Base-by-base conservation (phyloP, 192 early-diverging fungal species). In the Backusella luteola region DNA sequence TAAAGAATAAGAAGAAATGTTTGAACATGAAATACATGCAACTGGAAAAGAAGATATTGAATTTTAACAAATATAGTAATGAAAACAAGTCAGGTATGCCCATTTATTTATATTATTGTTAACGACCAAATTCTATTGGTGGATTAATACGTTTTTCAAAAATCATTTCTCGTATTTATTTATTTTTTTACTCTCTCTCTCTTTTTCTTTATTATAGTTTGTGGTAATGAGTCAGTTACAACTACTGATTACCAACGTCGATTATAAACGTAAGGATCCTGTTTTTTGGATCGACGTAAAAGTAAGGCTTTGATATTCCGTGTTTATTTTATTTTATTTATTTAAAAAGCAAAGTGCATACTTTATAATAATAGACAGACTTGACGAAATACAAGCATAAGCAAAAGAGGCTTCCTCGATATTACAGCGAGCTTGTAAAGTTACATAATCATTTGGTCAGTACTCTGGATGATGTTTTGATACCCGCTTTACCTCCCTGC, bases 261-360 rank as follows among this genome's bases (percentile, higher is more conserved):
- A 81, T 41, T 78, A 75, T 23, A 74, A 81, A 32, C 53, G 80
- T 19, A 81, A 78, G 56, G 80, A 81, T 34, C 80, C 80, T 29
- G 80, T 81, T 12, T 81, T 81, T 35, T 81, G 80, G 80, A 71
- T 81, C 36, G 76, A 77, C 42, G 73, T 69, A 4, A 78, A 42
- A 23, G 78, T 79, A 79, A 71, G 41, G 23, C n/a, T 69, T 52
- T 69, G 12, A n/a, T 34, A 19, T 38, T 69, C 21, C 17, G 21
- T 44, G 7, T 7, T 66, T 21, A 32, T 38, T 36, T 66, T 69
- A 63, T 42, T 39, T 34, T 32, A 66, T 68, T 23, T 71, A 44
- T 69, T 69, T 53, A 46, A 52, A 67, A 34, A 36, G 46, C 6
- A 53, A n/a, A 49, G 46, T 49, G 46, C 17, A 19, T 49, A 29